Conservation (phyloP, 2,329 filamentous ascomycete genomes). For the Aspergillus alliaceus region DNA sequence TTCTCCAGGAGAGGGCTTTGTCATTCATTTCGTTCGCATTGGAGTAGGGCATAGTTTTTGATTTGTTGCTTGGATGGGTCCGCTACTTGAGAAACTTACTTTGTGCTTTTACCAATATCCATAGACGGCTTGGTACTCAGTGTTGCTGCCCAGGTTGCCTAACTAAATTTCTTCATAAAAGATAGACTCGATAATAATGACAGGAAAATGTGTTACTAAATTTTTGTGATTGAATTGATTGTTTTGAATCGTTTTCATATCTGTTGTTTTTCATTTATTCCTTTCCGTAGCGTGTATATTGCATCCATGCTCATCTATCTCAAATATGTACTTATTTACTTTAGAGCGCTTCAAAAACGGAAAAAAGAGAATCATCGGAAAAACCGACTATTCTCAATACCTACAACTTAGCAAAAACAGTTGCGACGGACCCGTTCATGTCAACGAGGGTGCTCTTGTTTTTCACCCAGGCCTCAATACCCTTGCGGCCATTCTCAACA, state of each 20-base stretch:
- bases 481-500: conserved; percentile 79
- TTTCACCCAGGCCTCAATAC: conserved; percentile 77
- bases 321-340: not conserved
- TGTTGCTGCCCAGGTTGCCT: not conserved
- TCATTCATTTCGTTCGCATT: not conserved
- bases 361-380: not conserved
- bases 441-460: conserved; percentile 89
- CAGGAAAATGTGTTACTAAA: not conserved
- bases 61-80: not conserved
- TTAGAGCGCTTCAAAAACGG: not conserved
- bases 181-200: conserved; percentile 2
- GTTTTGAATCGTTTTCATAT: not conserved
- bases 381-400: too few relatives aligned
- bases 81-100: not conserved
- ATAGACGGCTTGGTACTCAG: conserved; percentile 12
- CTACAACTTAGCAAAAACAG: conserved; percentile 71
- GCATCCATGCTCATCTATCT: not conserved
- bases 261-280: too few relatives aligned
- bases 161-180: not conserved
- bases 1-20: not conserved
- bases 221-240: not conserved
- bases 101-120: not conserved
- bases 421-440: conserved; percentile 69
- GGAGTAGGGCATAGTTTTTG: not conserved
- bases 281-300: not conserved